Conservation (phyloP, 768 basidiomycete genomes). For the Russula griseocarnosa region DNA sequence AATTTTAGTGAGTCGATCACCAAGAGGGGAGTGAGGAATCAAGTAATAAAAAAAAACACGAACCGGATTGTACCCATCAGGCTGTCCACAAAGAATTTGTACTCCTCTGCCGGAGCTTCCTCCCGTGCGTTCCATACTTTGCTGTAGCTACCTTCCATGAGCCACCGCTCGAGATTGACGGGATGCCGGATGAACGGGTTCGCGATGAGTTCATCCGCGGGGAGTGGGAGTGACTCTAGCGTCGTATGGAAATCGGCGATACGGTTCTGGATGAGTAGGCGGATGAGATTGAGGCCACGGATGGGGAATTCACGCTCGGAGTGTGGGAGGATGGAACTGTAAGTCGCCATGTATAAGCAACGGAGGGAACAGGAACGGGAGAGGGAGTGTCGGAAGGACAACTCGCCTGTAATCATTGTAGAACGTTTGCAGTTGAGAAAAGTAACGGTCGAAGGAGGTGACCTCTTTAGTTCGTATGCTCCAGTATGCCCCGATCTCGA, state of each 20-base stretch:
- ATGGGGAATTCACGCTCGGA: constrained; percentile 86
- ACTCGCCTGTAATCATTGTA: constrained; percentile 78
- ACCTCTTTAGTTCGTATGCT: constrained; percentile 86
- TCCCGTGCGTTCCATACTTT: constrained; percentile 96
- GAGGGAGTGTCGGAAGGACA: not conserved
- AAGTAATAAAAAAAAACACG: constrained; percentile 27
- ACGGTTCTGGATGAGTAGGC: constrained; percentile 90
- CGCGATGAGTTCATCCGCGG: constrained; percentile 60
- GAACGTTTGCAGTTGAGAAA: constrained; percentile 85
- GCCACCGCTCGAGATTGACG: constrained; percentile 90
- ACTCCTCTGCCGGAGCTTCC: constrained; percentile 89
- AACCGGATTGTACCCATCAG: constrained; percentile 93
- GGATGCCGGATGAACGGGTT: constrained; percentile 80
- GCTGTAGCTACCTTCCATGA: constrained; percentile 98
- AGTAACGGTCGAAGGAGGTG: constrained; percentile 92
- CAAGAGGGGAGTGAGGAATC: not conserved
- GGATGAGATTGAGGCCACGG: constrained; percentile 90
- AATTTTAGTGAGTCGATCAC: not conserved
- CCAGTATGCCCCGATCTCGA: constrained; percentile 94
- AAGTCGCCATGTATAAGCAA: constrained; percentile 3
- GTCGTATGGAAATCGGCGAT: constrained; percentile 98
- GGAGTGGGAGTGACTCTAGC: constrained; percentile 79
- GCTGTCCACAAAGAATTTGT: constrained; percentile 90
- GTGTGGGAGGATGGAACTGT: constrained; percentile 66
- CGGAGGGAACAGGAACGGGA: not conserved